A percentile compares a stretch with the other conserved stretches of the same genome.
phyloP scores from a whole-genome alignment of 768 basidiomycete species.

The Russula griseocarnosa region DNA sequence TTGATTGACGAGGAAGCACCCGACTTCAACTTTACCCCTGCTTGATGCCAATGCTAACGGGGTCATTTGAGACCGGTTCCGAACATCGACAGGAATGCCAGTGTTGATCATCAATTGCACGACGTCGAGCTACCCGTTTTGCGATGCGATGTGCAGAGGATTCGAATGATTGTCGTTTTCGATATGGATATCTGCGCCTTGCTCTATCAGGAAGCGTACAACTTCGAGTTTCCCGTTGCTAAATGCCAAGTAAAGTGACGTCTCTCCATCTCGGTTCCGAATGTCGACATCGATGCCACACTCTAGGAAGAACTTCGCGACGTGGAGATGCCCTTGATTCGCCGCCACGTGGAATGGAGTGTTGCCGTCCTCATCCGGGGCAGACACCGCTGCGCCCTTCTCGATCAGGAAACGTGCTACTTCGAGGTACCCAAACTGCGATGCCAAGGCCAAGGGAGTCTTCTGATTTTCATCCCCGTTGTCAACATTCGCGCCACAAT shows the following conservation, averaged over 20 bases:
- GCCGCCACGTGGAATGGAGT: constrained; percentile 1
- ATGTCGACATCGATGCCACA: not conserved
- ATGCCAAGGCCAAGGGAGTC: not conserved
- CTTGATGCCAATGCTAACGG: constrained; percentile 50
- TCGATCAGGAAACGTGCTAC: not conserved
- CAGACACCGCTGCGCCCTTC: not conserved
- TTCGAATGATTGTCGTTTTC: too few relatives aligned
- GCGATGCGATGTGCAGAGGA: not conserved
- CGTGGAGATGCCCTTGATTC: not conserved
- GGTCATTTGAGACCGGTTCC: not conserved
- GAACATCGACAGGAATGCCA: not conserved
- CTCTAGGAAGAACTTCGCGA: not conserved
- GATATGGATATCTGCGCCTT: not conserved
- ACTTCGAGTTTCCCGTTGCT: not conserved
- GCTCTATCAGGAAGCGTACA: not conserved
- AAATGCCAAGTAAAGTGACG: not conserved
- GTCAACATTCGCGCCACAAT: not conserved
- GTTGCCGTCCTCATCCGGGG: not conserved
- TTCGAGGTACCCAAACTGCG: not conserved
- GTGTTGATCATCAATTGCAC: not conserved
- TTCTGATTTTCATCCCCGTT: not conserved
- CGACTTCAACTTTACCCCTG: not conserved
- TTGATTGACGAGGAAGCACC: not conserved
- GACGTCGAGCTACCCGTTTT: not conserved
- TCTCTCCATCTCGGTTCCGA: not conserved